Evolutionary conservation across 208 protist species (phyloP), one percentile per base, ranked within the genome.

Genomic region (Porcisia deanei): DNA sequence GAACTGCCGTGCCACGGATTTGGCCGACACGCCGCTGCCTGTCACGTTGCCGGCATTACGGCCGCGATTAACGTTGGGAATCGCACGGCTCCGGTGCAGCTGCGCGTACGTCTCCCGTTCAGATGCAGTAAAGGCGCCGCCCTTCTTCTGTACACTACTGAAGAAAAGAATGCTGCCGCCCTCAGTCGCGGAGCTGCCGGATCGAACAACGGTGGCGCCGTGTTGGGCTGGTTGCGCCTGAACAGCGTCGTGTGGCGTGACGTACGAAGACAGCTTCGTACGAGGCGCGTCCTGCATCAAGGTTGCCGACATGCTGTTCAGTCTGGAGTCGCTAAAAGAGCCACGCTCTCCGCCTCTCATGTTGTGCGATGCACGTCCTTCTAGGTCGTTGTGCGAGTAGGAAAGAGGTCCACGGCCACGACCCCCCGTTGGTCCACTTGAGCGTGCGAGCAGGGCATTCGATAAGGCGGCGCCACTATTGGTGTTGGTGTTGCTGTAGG

Each of bases 141-240:
- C 92, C 39, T 88, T 88, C 71, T 91, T 88, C 75, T 94, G 89
- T 25, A 96, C 88, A 71, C 90, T 94, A 72, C 87, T 94, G 83
- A 90, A 96, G 66, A 96, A 96, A 14, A 91, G 75, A 43, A 94
- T 87, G 37, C 76, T 92, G 73, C 87, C 91, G 45, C 80, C 75
- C 60, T 83, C 81, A 1, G 80, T 83, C 9, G 83, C 74, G 12
- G 84, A 71, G 59, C 75, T 80, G 74, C 88, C 84, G 34, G 88
- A 87, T 67, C 88, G 86, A 73, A 96, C 92, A 20, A 94, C 83
- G n/a, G 86, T 67, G 34, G 87, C 90, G 22, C 87, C 85, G 73
- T 96, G 90, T 58, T 94, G 88, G 9, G 87, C 90, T 4, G 84
- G 71, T 74, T 94, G 86, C 39, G 73, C 64, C 76, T 89, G 88